Base-by-base conservation (phyloP, 768 basidiomycete species). In the Fistulinella prunicolor region DNA sequence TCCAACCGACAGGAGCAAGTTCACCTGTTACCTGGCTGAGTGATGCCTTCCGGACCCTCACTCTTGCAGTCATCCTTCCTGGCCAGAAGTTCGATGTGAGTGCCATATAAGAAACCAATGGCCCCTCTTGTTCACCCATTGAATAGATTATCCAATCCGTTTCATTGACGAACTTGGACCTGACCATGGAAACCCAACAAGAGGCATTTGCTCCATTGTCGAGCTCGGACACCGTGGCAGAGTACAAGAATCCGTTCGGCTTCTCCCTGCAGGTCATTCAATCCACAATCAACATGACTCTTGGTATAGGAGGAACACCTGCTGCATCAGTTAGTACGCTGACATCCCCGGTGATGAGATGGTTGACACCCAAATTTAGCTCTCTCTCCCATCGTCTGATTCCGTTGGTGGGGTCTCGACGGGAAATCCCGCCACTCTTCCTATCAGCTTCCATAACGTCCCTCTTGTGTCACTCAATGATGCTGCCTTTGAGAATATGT, bases 211-310 rank as follows among this genome's bases (percentile, higher is more conserved):
- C 78, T 1, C 83, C 85, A 0, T 69, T 76, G n/a, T 69, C 83
- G 0, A 76, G 79, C 51, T 86, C 83, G 4, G 64, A 70, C 42
- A 81, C 81, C 0, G 45, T 81, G 3, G 82, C 80, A 14, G 67
- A 73, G 53, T 85, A 84, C 63, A 79, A 77, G 64, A 89, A 87
- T 64, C 86, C 86, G 1, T 88, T 88, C 61, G 86, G 86, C 4
- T 89, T 89, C 67, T 78, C 81, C 10, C 61, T 88, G 44, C 83
- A 86, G 57, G 82, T 85, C 20, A 62, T 81, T 10, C 71, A 77
- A 53, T 69, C 80, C 2, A 72, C 75, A 1, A 73, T 86, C 57
- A 73, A 75, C 20, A 77, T 88, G 53, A 71, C 71, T 39, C 64
- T 89, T 38, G 70, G 66, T n/a, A 65, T 66, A 6, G 69, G 70